Percentiles rank a stretch among this genome's conserved stretches.
phyloP scores from a whole-genome alignment of 1,139 yeast genomes.

The Magnusiomyces tetraspermus region DNA sequence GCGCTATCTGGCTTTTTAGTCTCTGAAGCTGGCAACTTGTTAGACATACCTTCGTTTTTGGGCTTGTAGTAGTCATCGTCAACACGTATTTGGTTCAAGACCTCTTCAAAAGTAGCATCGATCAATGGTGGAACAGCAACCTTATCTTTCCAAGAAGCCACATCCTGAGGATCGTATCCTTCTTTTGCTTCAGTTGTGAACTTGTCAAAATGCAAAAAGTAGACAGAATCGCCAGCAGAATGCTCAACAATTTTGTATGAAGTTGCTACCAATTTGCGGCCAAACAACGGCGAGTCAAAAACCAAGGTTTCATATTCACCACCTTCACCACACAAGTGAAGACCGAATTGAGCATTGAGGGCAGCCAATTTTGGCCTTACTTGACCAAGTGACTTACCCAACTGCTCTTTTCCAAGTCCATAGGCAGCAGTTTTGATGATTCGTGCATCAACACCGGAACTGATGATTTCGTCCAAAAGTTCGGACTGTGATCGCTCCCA shows the following conservation, averaged over 20 bases:
- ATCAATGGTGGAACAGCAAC: conserved; percentile 42
- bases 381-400: conserved; percentile 58
- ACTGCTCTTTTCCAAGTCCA: conserved; percentile 57
- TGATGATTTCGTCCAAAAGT: conserved; percentile 75
- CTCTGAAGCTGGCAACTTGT: not conserved
- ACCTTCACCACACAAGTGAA: conserved; percentile 96
- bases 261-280: conserved; percentile 42
- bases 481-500: conserved; percentile 85
- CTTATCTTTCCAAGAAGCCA: conserved; percentile 23
- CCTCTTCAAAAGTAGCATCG: conserved; percentile 40
- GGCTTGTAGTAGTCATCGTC: conserved; percentile 2
- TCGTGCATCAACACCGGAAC: conserved; percentile 66
- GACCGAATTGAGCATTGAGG: conserved; percentile 59
- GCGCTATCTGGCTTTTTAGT: not conserved
- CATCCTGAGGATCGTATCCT: conserved; percentile 21
- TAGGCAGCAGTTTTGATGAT: conserved; percentile 88
- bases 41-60: not conserved
- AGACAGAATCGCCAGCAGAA: conserved; percentile 52
- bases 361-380: conserved; percentile 49
- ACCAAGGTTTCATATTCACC: conserved; percentile 95
- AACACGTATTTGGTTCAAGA: conserved; percentile 19
- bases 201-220: conserved; percentile 42
- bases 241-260: conserved; percentile 39
- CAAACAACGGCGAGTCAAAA: conserved; percentile 78
- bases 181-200: conserved; percentile 35